These are phyloP conservation scores for Chloridella minuta DNA, from an alignment of 352 stramenopile species.

Conservation along the genomic window DNA sequence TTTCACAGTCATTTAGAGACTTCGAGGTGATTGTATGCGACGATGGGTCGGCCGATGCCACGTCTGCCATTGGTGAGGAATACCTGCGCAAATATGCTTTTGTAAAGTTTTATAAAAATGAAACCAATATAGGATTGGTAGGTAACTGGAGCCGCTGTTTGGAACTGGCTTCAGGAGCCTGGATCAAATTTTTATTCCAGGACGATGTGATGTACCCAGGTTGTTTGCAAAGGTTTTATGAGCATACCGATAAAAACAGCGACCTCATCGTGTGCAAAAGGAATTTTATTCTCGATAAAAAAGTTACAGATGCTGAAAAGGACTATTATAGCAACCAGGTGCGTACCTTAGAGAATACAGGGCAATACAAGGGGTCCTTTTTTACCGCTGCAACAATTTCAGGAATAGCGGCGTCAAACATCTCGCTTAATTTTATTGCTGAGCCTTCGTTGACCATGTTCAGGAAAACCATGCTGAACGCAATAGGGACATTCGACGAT, in stretches of 20 bases:
- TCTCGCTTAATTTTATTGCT: neutral
- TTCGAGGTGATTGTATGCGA: neutral
- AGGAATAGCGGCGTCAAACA: neutral
- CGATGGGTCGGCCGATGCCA: neutral
- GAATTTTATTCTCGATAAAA: neutral
- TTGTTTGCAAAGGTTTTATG: neutral
- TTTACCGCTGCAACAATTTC: neutral
- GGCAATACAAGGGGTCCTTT: neutral
- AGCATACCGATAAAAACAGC: neutral
- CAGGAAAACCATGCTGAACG: neutral
- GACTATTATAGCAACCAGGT: neutral
- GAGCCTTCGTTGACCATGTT: neutral
- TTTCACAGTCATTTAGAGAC: neutral
- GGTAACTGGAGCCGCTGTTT: neutral
- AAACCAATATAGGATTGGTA: neutral
- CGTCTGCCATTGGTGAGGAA: neutral
- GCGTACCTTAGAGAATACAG: neutral
- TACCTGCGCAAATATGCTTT: neutral
- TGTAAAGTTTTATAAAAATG: neutral
- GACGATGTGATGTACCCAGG: neutral
- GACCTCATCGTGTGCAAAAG: neutral
- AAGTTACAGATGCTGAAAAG: neutral
- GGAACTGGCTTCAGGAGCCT: neutral
- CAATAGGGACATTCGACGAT: neutral
- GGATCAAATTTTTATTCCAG: neutral